Evolutionary conservation across 2,329 filamentous ascomycete genomes (phyloP), one percentile per base, ranked within the genome.

Genomic region (Teratosphaeriaceae sp.): DNA sequence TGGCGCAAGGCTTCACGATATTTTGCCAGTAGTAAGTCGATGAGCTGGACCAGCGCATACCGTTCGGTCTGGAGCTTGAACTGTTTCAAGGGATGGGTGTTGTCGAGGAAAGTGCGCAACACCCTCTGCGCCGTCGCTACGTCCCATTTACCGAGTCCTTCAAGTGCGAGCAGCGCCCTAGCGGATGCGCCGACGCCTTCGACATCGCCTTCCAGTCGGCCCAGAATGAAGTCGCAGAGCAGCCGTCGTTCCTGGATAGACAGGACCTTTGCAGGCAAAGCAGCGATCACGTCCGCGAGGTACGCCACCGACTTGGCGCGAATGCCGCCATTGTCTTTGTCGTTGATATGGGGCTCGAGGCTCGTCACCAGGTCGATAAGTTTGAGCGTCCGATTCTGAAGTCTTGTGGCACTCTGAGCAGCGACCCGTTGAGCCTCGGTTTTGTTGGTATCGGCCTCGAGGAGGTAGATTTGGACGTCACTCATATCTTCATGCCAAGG

Each of bases 311-410:
- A 67, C 65, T 80, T 81, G n/a, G 73, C 72, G 29, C 80, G 71
- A 33, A 77, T 67, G 12, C 71, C 69, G 18, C 70, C 68, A 64
- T 84, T 78, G 54, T 82, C 78, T 40, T 59, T 60, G 59, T 80
- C 76, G 52, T 82, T 83, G 56, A 84, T 73, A 53, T 82, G 84
- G 59, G 82, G 78, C 16, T 78, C 77, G 23, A 84, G 67, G 34
- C 76, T 78, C 56, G 81, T 76, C 42, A 84, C 75, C 38, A 83
- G 64, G 42, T 75, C 73, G 43, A 84, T 70, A 24, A 84, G 67
- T 52, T 77, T 81, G 40, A 76, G 67, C 53, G 81, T 68, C 51
- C 76, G 79, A 53, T 63, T 69, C 57, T 80, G 73, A 47, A 84
- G 67, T 60, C 63, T 69, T 55, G 60, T 52, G 48, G 71, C 70